Evolutionary conservation across 345 rosid genomes (phyloP).

Genomic region (Angophora floribunda): DNA sequence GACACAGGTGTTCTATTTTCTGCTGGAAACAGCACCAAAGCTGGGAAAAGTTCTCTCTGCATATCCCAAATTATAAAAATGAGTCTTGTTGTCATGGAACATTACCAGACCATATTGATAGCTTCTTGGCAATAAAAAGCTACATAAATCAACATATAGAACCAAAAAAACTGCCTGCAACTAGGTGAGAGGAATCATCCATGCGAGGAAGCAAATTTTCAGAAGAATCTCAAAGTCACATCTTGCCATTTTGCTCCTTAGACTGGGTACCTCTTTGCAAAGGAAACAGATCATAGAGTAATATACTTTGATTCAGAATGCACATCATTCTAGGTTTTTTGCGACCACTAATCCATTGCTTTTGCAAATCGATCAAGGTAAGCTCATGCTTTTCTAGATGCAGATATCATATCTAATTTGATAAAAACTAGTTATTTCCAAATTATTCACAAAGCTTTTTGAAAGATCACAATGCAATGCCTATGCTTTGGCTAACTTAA

Average conservation of each 20-base stretch:
- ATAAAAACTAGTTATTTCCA: not conserved
- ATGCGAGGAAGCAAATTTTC: not conserved
- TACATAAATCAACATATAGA: not conserved
- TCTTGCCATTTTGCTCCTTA: not conserved
- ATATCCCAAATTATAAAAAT: not conserved
- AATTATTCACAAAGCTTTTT: not conserved
- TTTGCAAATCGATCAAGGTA: not conserved
- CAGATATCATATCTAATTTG: not conserved
- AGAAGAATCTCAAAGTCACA: not conserved
- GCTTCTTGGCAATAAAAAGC: not conserved
- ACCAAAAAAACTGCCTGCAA: not conserved
- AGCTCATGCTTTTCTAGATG: not conserved
- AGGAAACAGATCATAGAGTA: not conserved
- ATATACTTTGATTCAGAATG: not conserved
- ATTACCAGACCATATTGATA: not conserved
- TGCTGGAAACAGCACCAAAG: conserved; percentile 74
- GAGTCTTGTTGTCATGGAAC: not conserved
- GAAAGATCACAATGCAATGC: not conserved
- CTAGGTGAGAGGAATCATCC: not conserved
- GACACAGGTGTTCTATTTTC: conserved; percentile 41
- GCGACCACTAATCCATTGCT: not conserved
- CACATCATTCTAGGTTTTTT: not conserved
- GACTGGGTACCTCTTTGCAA: not conserved
- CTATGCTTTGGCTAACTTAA: not conserved
- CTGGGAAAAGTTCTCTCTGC: conserved; percentile 88